These are phyloP conservation scores for Cochliopodium minus DNA, from an alignment of 208 protist species.

Conservation along the genomic window DNA sequence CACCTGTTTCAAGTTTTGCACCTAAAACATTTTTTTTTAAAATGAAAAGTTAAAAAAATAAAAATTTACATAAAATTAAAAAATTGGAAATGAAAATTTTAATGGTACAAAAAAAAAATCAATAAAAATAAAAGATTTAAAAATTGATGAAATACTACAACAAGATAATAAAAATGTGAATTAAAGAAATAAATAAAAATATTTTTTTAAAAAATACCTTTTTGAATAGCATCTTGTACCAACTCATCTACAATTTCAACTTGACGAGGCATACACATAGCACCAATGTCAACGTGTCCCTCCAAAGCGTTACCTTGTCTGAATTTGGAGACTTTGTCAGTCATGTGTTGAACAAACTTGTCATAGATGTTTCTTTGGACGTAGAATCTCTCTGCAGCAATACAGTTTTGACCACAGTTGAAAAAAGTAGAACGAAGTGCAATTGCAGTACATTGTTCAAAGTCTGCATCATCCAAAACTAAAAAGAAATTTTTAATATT, in stretches of 20 bases:
- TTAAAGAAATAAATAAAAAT: no score
- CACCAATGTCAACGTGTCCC: constrained; percentile 49
- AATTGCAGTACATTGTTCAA: constrained; percentile 58
- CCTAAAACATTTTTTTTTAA: no score
- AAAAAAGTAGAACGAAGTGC: constrained; percentile 65
- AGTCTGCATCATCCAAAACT: constrained; percentile 64
- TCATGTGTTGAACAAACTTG: constrained; percentile 42
- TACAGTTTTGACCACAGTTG: constrained; percentile 78
- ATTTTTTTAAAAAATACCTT: no score
- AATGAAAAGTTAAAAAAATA: no score
- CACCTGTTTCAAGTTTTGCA: constrained; percentile 58
- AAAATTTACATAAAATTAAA: no score
- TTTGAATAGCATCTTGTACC: constrained; percentile 55
- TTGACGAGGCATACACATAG: constrained; percentile 73
- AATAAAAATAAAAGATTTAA: no score
- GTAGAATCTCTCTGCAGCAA: constrained; percentile 56
- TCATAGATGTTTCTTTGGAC: constrained; percentile 56
- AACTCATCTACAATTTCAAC: constrained; percentile 65
- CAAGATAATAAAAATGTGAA: no score
- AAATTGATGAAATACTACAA: no score
- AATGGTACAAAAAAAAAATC: no score
- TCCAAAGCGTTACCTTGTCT: constrained; percentile 50
- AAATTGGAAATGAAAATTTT: no score
- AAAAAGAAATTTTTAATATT: no score
- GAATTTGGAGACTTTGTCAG: constrained; percentile 33